A percentile compares a stretch with the other conserved stretches of the same genome.
Evolutionary conservation across 148 eudicot genomes (phyloP).

Genomic region (Simmondsia chinensis): DNA sequence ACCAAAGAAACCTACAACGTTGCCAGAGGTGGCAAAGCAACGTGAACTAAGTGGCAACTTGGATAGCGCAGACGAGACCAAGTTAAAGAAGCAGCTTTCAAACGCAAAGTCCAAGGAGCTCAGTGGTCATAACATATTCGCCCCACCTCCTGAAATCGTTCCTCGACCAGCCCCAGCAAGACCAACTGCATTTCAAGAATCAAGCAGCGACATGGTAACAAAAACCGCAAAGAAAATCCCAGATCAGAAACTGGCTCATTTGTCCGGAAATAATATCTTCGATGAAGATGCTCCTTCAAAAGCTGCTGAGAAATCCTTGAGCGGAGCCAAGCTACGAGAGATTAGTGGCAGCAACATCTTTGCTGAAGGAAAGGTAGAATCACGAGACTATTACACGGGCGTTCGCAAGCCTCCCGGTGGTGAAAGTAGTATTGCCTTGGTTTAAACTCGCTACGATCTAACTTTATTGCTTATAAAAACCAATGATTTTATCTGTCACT

Average conservation of each 20-base stretch:
- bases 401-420: constrained; percentile 99
- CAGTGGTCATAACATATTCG: constrained; percentile 72
- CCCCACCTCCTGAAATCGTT: constrained; percentile 67
- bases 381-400: constrained; percentile 80
- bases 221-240: constrained; percentile 87
- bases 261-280: constrained; percentile 84
- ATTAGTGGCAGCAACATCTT: constrained; percentile 85
- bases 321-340: constrained; percentile 78
- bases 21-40: constrained; percentile 85
- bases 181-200: constrained; percentile 54
- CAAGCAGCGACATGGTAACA: constrained; percentile 38
- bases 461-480: constrained; percentile 15
- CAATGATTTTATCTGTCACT: constrained; percentile 17
- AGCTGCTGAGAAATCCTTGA: constrained; percentile 68
- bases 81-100: constrained; percentile 61
- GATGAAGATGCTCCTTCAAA: constrained; percentile 43
- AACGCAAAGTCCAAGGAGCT: constrained; percentile 79
- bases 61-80: constrained; percentile 46
- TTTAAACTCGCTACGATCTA: constrained; percentile 37
- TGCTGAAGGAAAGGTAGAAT: constrained; percentile 77
- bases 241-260: constrained; percentile 68
- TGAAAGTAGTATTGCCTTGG: constrained; percentile 91
- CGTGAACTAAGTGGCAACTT: constrained; percentile 77
- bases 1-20: constrained; percentile 61
- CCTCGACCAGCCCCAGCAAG: constrained; percentile 49